A percentile compares a stretch with the other conserved stretches of the same genome.
phyloP scores from a whole-genome alignment of 2,329 filamentous ascomycete genomes.

The Sporothrix pseudoabietina region DNA sequence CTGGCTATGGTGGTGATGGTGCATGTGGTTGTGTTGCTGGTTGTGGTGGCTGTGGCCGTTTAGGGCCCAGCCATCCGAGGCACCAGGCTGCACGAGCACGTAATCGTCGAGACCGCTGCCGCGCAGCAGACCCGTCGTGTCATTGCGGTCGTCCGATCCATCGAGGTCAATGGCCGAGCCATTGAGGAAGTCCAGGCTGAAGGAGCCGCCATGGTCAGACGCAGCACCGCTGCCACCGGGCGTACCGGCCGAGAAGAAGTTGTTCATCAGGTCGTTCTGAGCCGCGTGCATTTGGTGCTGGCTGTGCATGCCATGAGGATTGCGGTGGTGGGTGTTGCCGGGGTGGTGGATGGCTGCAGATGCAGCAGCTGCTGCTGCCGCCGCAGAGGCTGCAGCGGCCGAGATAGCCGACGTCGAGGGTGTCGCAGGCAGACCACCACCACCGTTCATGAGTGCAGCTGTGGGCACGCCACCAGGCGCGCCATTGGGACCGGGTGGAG shows the following conservation, averaged over 20 bases:
- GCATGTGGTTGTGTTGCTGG: conserved; percentile 3
- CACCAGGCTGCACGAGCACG: conserved; percentile 38
- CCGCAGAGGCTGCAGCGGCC: conserved; percentile 17
- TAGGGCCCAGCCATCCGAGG: conserved; percentile 38
- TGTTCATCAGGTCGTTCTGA: conserved; percentile 37
- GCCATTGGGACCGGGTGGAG: conserved; percentile 32
- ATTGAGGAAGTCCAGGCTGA: conserved; percentile 40
- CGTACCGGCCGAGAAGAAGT: conserved; percentile 34
- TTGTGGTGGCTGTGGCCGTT: conserved; percentile 31
- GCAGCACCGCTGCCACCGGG: neutral
- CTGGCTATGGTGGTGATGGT: conserved; percentile 20
- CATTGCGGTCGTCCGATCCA: conserved; percentile 35
- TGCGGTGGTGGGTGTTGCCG: neutral
- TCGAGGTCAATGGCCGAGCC: conserved; percentile 39
- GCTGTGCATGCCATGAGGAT: conserved; percentile 27
- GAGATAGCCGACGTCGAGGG: neutral
- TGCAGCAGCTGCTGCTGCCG: conserved; percentile 6
- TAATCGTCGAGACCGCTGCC: conserved; percentile 35
- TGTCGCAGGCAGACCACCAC: conserved; percentile 1
- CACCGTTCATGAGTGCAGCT: conserved; percentile 14
- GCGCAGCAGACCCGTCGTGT: neutral
- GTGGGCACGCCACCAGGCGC: neutral
- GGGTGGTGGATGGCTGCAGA: conserved; percentile 13
- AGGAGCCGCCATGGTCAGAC: conserved; percentile 21
- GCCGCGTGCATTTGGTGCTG: conserved; percentile 30